Base-by-base conservation (phyloP, 768 basidiomycete species). In the Tylopilus vinaceipallidus region DNA sequence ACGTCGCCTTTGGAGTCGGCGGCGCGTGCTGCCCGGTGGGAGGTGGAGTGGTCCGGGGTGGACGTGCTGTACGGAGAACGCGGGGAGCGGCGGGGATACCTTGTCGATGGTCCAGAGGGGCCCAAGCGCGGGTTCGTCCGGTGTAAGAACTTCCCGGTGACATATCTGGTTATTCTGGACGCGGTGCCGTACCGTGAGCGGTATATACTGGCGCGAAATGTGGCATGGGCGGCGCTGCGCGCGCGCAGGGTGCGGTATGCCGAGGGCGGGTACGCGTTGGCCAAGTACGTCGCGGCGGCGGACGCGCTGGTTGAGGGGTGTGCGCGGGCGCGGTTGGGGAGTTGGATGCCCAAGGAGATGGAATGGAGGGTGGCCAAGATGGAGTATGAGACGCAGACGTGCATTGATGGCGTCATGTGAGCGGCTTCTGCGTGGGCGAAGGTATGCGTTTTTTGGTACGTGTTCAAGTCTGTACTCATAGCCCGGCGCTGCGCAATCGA, bases 121-220 rank as follows among this genome's bases (percentile, higher is more conserved):
- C 24, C 7, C 8, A 8, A 4, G 12, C 57, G 45, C 23, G 57
- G 55, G 56, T 63, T 71, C 50, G 71, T 69, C 52, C 55, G 36
- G 10, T 67, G 56, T 55, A 71, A 67, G 44, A 58, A 50, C 0
- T 58, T 71, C 40, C 66, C 60, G 1, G 70, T 69, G 24, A 68
- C 54, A 20, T 71, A 66, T 43, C 59, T 71, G 45, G 61, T 67
- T 3, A 68, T 71, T 19, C 26, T 56, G 44, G 55, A 56, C 17
- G 44, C 55, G 0, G 43, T 46, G 4, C 47, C 54, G 1, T 29
- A 45, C 30, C 54, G 54, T 3, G 53, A 27, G 5, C 9, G 2
- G 6, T 41, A 43, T 7, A 27, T 37, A 4, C 26, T 54, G 43
- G 45, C 37, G 19, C 24, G 45, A 16, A 54, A 54, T 11, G 45